Evolutionary conservation across 805 yeast species (phyloP), one percentile per base, ranked within the genome.

Genomic region (Clavispora asparagi): DNA sequence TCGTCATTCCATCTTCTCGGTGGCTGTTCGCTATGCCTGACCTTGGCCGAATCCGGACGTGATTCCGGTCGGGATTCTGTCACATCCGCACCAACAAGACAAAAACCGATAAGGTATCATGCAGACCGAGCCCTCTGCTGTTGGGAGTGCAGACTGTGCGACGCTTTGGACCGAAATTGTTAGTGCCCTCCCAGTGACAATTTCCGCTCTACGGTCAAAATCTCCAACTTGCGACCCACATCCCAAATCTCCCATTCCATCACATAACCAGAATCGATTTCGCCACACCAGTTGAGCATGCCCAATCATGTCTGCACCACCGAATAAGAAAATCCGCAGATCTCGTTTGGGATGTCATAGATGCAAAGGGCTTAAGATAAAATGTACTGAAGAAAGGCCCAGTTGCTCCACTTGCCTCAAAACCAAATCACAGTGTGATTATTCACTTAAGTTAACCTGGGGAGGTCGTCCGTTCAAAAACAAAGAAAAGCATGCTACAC

Each of bases 331-430:
- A 44, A 56, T 61, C 46, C 69, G 67, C 39, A 64, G 86, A 42
- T 76, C 82, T 25, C 65, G 87, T 31, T 68, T 64, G 28, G 87
- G 87, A 0, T 83, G 88, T 51, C 81, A 74, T 50, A 70, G 75
- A 33, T 83, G 90, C 61, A 83, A 82, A 57, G 67, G 72, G 38
- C 63, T 78, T 28, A 83, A 82, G 58, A 74, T 81, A 31, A 85
- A 86, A 61, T 86, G 95, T 57, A 84, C 82, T 54, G 92, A 85
- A 59, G 50, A 44, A 16, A 82, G 81, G 56, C 94, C 94, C 0
- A 49, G 56, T 0, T 86, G 95, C 55, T 55, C 74, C 0, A 71
- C 76, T 47, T 86, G 95, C 58, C 36, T 57, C 1, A 79, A 76
- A 49, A 62, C 73, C 2, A 62, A 64, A 1, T 45, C 55, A 9